phyloP scores from a whole-genome alignment of 768 basidiomycete species.

The Rhodotorula babjevae region DNA sequence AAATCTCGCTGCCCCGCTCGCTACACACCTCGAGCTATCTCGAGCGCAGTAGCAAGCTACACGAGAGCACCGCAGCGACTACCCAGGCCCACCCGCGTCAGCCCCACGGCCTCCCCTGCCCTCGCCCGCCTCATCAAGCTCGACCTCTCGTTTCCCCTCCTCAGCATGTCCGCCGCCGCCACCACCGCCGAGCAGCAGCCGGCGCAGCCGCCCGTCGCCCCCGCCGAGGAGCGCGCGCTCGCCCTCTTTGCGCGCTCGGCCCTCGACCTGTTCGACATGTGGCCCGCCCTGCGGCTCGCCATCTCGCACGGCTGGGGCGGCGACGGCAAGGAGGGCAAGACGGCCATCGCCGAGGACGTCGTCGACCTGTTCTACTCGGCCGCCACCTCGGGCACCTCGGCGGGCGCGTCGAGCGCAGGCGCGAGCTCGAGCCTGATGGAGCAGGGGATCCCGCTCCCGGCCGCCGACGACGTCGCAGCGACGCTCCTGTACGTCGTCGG shows the following conservation, averaged over 20 bases:
- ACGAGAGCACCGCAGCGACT: no score
- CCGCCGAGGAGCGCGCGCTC: conserved; percentile 20
- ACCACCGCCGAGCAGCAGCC: not conserved
- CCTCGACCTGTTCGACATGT: conserved; percentile 71
- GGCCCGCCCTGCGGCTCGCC: conserved; percentile 81
- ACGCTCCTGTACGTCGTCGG: conserved; percentile 73
- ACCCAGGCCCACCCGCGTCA: no score
- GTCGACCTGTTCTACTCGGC: conserved; percentile 64
- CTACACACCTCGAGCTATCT: no score
- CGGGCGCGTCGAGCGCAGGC: not conserved
- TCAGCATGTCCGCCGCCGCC: not conserved
- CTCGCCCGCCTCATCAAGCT: not conserved
- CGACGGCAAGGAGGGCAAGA: conserved; percentile 48
- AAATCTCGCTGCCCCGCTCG: no score
- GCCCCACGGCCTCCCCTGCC: not conserved
- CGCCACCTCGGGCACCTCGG: conserved; percentile 40
- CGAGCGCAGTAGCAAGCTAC: no score
- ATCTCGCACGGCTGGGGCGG: conserved; percentile 76
- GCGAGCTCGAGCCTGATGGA: not conserved
- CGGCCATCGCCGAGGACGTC: conserved; percentile 48
- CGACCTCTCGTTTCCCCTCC: not conserved
- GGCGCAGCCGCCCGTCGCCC: not conserved
- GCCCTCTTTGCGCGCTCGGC: conserved; percentile 81
- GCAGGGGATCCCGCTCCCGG: conserved; percentile 49
- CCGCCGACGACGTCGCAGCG: conserved; percentile 73